These are phyloP conservation scores for Candida coquimbonensis DNA, from an alignment of 805 yeast genomes.

Conservation along the genomic window DNA sequence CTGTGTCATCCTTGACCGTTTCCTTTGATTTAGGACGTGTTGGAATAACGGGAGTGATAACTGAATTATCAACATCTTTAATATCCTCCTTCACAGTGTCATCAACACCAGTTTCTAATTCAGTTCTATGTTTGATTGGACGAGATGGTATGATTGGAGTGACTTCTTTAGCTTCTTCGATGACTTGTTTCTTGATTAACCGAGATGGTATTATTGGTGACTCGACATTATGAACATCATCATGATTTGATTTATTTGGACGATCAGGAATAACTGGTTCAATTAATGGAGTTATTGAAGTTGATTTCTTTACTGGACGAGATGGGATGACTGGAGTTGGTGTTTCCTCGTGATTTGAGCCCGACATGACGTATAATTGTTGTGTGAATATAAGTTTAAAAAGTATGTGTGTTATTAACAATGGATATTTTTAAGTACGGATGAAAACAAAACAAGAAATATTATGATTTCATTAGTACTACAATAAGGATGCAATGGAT, in stretches of 20 bases:
- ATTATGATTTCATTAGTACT: too few relatives aligned
- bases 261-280: background rate
- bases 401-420: too few relatives aligned
- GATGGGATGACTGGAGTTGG: constrained; percentile 15
- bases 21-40: background rate
- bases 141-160: background rate
- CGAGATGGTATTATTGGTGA: background rate
- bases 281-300: constrained; percentile 3
- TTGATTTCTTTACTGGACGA: constrained; percentile 11
- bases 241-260: background rate
- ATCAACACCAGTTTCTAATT: too few relatives aligned
- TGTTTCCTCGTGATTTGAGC: background rate
- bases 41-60: background rate
- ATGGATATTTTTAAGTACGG: background rate
- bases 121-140: background rate
- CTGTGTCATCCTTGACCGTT: background rate
- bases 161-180: too few relatives aligned
- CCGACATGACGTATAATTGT: background rate
- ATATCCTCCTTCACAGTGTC: background rate
- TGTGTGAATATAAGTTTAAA: too few relatives aligned
- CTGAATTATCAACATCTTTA: constrained; percentile 1
- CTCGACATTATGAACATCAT: background rate
- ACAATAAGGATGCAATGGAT: too few relatives aligned
- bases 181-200: background rate
- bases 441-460: background rate